Evolutionary conservation across 441 rosid species (phyloP), one percentile per base, ranked within the genome.

Genomic region (Croton laevigatus): DNA sequence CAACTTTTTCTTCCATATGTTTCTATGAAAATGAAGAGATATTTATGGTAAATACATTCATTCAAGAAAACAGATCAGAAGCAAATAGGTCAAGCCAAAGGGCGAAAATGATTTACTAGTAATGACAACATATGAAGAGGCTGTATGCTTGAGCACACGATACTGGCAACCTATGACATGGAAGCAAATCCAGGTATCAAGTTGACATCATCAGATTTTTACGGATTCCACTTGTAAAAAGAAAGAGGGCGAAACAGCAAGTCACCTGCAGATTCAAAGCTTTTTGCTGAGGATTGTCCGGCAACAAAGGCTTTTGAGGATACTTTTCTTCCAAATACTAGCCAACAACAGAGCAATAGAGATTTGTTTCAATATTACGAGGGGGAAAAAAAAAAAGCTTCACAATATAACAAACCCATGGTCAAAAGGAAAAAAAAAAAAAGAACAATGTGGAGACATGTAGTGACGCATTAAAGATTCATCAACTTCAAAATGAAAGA

Each of bases 281-380:
- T 79, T 75, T 84, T 75, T 17, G 58, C 44, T 40, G 85, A 55
- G 73, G 81, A 73, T 84, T 84, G 32, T 64, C 53, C 2, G 92
- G 92, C 59, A 84, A 76, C 65, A 87, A 74, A 1, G 85, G n/a
- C 74, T 72, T 82, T 60, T 78, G 78, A 54, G 88, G 89, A 79
- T 85, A 87, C 69, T 71, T 87, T 69, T 84, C 89, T 65, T 85
- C 89, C 81, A 87, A 75, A 79, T 84, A 82, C 92, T 87, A 63
- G 61, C 7, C 73, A 71, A 69, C 51, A 63, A 65, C 44, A 53
- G 37, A 76, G 44, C 37, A 62, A 63, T 13, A 55, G 57, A 8
- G 32, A 37, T 59, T 9, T 32, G 55, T 17, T 68, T 10, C 65
- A 32, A 69, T 51, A 27, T 38, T 20, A 52, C 8, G 34, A 36